Evolutionary conservation across 139 green algal genomes (phyloP).

Genomic region (Chlorella ohadii): DNA sequence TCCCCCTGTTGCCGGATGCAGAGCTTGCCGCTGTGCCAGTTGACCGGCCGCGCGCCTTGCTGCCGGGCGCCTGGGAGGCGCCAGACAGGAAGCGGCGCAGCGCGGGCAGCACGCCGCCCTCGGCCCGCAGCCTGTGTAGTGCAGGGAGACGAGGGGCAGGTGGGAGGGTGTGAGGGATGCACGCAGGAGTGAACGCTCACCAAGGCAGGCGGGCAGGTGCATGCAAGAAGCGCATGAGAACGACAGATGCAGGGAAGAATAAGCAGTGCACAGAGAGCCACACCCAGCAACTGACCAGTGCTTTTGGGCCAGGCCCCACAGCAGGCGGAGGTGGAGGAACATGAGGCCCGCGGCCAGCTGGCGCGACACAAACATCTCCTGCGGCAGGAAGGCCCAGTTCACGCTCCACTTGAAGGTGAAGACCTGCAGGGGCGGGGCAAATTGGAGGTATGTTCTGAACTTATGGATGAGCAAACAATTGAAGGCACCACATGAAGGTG

Average conservation of each 20-base stretch:
- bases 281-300: slow-evolving; percentile 51
- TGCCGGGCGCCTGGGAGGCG: neutral
- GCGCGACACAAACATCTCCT: slow-evolving; percentile 71
- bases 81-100: slow-evolving; percentile 17
- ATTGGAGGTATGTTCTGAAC: no score
- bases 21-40: neutral
- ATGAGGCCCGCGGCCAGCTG: slow-evolving; percentile 67
- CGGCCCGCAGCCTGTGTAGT: slow-evolving; percentile 5
- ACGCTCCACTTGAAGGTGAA: slow-evolving; percentile 87
- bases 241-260: no score
- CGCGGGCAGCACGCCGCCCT: slow-evolving; percentile 8
- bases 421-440: neutral
- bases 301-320: slow-evolving; percentile 64
- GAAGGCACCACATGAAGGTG: no score
- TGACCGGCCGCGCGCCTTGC: neutral
- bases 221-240: neutral
- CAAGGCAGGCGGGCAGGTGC: neutral
- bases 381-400: slow-evolving; percentile 87
- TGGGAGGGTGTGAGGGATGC: neutral
- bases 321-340: slow-evolving; percentile 59
- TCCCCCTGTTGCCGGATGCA: neutral
- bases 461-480: no score
- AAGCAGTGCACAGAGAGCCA: neutral
- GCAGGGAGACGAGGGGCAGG: no score
- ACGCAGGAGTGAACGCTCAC: no score